These are phyloP conservation scores for Brasenia schreberi DNA, from an alignment of 164 flowering plant genomes.

Conservation along the genomic window DNA sequence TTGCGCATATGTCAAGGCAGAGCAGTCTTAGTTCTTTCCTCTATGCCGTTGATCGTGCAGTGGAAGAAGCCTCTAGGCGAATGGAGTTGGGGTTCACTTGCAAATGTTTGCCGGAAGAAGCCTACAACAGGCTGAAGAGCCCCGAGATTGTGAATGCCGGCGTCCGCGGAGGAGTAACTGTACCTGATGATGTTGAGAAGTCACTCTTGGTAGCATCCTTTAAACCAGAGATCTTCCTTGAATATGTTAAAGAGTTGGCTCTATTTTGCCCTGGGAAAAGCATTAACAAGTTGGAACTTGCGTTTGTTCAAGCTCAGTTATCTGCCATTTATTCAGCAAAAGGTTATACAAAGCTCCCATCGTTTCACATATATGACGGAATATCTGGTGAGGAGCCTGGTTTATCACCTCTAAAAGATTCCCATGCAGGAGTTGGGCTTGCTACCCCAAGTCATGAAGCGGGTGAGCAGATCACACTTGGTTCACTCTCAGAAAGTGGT, in stretches of 20 bases:
- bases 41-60: constrained; percentile 54
- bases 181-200: constrained; percentile 32
- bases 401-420: background rate
- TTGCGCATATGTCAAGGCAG: constrained; percentile 51
- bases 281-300: constrained; percentile 36
- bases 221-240: constrained; percentile 41
- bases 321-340: constrained; percentile 46
- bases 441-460: constrained; percentile 3
- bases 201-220: constrained; percentile 29
- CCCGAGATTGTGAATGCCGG: constrained; percentile 55
- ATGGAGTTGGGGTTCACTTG: constrained; percentile 67
- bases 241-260: constrained; percentile 31
- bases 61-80: constrained; percentile 65
- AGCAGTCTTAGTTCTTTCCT: constrained; percentile 29
- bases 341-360: constrained; percentile 38
- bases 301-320: constrained; percentile 36
- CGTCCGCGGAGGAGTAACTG: constrained; percentile 31
- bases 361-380: constrained; percentile 21
- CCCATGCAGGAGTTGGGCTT: constrained; percentile 6
- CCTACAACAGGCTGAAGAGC: constrained; percentile 18
- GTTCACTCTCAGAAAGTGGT: constrained; percentile 4
- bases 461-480: constrained; percentile 6
- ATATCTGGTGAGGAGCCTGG: constrained; percentile 21
- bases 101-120: constrained; percentile 35
- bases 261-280: constrained; percentile 16